Evolutionary conservation across 2,329 filamentous ascomycete species (phyloP), one percentile per base, ranked within the genome.

Genomic region (Verticillium nonalfalfae): DNA sequence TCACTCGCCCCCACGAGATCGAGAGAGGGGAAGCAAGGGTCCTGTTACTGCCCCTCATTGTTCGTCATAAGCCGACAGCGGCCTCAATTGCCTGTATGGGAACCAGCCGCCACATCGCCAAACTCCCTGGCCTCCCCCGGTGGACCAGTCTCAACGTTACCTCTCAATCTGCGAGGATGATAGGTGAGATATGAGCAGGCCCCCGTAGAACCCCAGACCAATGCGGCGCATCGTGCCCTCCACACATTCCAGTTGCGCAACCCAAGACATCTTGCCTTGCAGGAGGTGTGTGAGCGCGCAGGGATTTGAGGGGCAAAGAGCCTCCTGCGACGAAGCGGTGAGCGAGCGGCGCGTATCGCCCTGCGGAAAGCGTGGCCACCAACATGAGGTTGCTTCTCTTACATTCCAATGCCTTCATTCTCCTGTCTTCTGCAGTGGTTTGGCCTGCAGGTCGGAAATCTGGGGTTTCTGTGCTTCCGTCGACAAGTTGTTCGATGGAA

Each of bases 321-420:
- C 60, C 33, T 64, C 63, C 63, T 57, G 50, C 35, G 54, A 64
- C 60, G 62, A 62, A 65, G 63, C 63, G 63, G 63, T 65, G 63
- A 65, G 63, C 57, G 36, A 62, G 58, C 60, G 60, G 33, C 54
- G 63, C 63, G 63, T 64, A 64, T 65, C 63, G 60, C 62, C 36
- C 56, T 21, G 10, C 45, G 45, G n/a, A 52, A 52, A n/a, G 21
- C 45, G 21, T 7, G 21, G n/a, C 45, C 45, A 18, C 45, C 45
- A 26, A 52, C 45, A 21, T 52, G n/a, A 52, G n/a, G 45, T 21
- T 26, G 45, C 45, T 52, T 26, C 45, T 11, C 21, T 18, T 31
- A 18, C 45, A 52, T 52, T 52, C 45, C 45, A 21, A 18, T 26
- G 45, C n/a, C 45, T 52, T 21, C 18, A 18, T 52, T 21, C 21